A percentile compares a stretch with the other conserved stretches of the same genome.
These are phyloP conservation scores for Talaromyces sp. DNA, from an alignment of 2,329 filamentous ascomycete genomes.

Conservation along the genomic window DNA sequence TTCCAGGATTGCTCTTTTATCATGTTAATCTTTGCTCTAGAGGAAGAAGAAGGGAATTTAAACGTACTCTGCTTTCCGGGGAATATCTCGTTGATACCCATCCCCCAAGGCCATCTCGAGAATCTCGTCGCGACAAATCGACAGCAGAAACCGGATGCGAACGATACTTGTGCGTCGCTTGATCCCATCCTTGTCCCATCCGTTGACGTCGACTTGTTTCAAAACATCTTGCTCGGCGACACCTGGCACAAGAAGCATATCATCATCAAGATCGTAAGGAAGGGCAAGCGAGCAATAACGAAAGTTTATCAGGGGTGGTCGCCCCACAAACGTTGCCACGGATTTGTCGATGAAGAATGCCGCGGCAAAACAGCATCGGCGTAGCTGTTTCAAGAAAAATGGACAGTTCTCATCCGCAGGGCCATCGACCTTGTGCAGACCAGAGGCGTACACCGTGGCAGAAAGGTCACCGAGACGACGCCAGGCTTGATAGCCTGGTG, in stretches of 20 bases:
- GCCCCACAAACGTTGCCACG: conserved; percentile 25
- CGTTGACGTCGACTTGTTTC: conserved; percentile 15
- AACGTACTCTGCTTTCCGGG: conserved; percentile 11
- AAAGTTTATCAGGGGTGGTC: conserved; percentile 25
- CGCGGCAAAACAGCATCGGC: conserved; percentile 22
- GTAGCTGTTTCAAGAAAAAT: conserved; percentile 24
- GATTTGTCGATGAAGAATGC: conserved; percentile 25
- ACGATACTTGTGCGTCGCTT: conserved; percentile 16
- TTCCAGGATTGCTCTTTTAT: conserved; percentile 12
- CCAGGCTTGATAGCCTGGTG: conserved; percentile 16
- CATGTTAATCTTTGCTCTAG: background rate
- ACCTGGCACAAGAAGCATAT: conserved; percentile 17
- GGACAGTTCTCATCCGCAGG: conserved; percentile 25
- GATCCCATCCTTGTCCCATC: conserved; percentile 18
- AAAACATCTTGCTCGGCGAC: conserved; percentile 12
- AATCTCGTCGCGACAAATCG: conserved; percentile 19
- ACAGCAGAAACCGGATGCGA: conserved; percentile 18
- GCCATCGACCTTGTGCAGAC: conserved; percentile 32
- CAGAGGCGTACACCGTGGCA: conserved; percentile 14
- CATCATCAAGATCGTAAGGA: conserved; percentile 26
- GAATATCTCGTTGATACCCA: conserved; percentile 17
- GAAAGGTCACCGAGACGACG: conserved; percentile 17
- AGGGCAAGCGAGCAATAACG: conserved; percentile 23
- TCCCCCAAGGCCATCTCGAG: conserved; percentile 16
- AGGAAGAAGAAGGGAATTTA: background rate